Conservation (phyloP, 2,329 filamentous ascomycete species). For the Rhynchosporium agropyri region DNA sequence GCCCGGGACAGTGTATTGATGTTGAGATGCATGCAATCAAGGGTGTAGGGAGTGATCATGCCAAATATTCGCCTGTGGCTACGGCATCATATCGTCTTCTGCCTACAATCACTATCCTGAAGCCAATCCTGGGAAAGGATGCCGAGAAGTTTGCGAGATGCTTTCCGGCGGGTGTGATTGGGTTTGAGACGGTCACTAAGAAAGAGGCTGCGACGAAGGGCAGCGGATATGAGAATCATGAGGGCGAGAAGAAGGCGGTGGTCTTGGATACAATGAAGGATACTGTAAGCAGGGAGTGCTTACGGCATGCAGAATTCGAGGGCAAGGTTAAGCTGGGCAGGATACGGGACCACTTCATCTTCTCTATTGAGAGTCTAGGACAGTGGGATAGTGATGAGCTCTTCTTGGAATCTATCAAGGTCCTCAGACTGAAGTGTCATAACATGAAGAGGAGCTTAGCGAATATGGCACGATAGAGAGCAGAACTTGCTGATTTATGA, state of each 20-base stretch:
- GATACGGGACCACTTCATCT: constrained; percentile 95
- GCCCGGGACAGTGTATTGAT: constrained; percentile 85
- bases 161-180: constrained; percentile 88
- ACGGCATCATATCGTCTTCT: constrained; percentile 91
- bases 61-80: constrained; percentile 95
- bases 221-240: constrained; percentile 71
- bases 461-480: constrained; percentile 18
- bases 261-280: constrained; percentile 89
- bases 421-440: constrained; percentile 83
- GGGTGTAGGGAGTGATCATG: constrained; percentile 89
- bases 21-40: constrained; percentile 93
- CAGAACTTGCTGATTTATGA: constrained; percentile 17
- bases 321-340: constrained; percentile 93
- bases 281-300: constrained; percentile 89
- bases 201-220: constrained; percentile 63
- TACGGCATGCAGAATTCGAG: constrained; percentile 91
- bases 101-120: constrained; percentile 80
- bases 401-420: constrained; percentile 85
- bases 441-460: constrained; percentile 69
- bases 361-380: constrained; percentile 89
- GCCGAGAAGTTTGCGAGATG: constrained; percentile 88
- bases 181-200: constrained; percentile 69
- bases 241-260: constrained; percentile 83
- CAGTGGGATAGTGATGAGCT: constrained; percentile 94
- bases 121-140: constrained; percentile 83